These are phyloP conservation scores for Cyclocybe cylindracea DNA, from an alignment of 768 basidiomycete species.

Conservation along the genomic window DNA sequence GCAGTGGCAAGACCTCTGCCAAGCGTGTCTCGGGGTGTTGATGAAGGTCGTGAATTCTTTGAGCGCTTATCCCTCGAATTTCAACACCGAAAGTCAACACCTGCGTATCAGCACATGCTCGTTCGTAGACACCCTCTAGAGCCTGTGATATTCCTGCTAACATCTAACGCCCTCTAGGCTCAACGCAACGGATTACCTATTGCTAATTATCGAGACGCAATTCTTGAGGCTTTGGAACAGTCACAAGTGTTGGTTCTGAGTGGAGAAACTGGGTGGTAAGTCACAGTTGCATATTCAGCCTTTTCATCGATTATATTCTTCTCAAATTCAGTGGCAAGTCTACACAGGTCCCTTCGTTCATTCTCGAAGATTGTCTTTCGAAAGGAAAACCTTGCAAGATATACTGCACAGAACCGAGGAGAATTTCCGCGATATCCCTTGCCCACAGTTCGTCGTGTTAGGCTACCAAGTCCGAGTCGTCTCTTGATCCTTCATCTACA, in stretches of 20 bases:
- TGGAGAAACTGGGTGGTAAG: conserved; percentile 45
- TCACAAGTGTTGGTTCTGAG: conserved; percentile 87
- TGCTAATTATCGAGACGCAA: conserved; percentile 74
- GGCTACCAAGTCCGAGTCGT: not conserved
- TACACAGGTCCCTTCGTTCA: conserved; percentile 92
- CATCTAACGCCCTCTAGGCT: conserved; percentile 37
- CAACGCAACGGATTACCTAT: conserved; percentile 86
- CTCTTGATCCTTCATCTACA: conserved; percentile 14
- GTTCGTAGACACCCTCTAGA: conserved; percentile 42
- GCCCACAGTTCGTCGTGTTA: conserved; percentile 63
- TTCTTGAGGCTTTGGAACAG: conserved; percentile 65
- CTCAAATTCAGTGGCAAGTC: conserved; percentile 81
- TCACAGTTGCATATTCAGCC: conserved; percentile 2
- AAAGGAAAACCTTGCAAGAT: conserved; percentile 85
- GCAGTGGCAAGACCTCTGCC: conserved; percentile 5
- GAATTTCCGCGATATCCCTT: conserved; percentile 94
- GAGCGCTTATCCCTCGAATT: conserved; percentile 60
- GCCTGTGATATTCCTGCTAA: not conserved
- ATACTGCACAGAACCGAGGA: conserved; percentile 92
- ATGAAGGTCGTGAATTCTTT: conserved; percentile 24
- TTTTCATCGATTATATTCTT: not conserved
- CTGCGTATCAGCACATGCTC: conserved; percentile 86
- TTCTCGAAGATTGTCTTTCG: conserved; percentile 86
- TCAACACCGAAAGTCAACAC: conserved; percentile 56
- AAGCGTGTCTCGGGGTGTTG: not conserved